Base-by-base conservation (phyloP, 208 protist genomes). In the Wallacemonas rigidus region DNA sequence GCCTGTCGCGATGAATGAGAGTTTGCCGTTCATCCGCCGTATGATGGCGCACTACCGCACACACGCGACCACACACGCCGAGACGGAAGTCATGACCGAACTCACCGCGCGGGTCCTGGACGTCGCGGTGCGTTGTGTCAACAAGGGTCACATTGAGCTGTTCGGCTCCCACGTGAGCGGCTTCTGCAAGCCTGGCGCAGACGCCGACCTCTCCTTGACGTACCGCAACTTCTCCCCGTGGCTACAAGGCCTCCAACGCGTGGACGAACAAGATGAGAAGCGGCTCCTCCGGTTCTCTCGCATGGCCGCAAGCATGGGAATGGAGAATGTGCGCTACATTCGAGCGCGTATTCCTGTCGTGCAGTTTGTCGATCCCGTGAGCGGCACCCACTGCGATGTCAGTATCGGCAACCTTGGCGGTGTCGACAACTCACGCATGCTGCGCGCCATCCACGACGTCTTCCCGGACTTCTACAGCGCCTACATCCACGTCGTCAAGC, bases 341-440 rank as follows among this genome's bases (percentile, higher is more conserved):
- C 75, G 79, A 44, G 92, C 90, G 5, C 74, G 83, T 47, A 95
- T 97, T 67, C 92, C 92, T 1, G 92, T 97, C 1, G 85, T 97
- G 48, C 87, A 94, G 72, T 94, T 97, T 67, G 74, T 82, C 36
- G 90, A 95, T 70, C 71, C 83, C 51, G 75, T 88, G 50, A 93
- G 82, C 45, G 83, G 81, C 39, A 80, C 92, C 17, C 87, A 94
- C 70, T 92, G 88, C 73, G 92, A 97, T 68, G 72, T 97, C 40
- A 94, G 81, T 62, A 97, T 97, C 70, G 92, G 92, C 55, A 97
- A 97, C 69, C 50, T 94, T 11, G 89, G 90, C 51, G 92, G 92
- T 9, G 89, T 97, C 7, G 82, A 89, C 61, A 97, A 97, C 77
- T 95, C 90, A 0, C 82, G 86, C 45, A 94, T 97, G 36, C 75